Conservation (phyloP, 108 stramenopile genomes). For the Skeletonema tropicum region DNA sequence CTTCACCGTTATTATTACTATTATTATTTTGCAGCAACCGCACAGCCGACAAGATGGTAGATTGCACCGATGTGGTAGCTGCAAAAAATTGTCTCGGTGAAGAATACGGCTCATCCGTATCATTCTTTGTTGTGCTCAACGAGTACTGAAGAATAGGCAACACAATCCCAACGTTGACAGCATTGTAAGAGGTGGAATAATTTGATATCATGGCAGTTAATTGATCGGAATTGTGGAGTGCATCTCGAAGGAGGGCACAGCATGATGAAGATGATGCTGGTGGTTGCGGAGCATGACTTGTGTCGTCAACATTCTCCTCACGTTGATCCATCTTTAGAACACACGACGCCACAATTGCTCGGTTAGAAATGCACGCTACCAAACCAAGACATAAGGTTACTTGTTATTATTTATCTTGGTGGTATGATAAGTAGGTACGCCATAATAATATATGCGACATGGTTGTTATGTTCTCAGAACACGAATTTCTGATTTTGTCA, state of each 20-base stretch:
- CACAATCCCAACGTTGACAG: slow-evolving; percentile 81
- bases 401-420: too few species aligned
- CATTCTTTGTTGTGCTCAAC: not conserved
- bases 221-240: slow-evolving; percentile 49
- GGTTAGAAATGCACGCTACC: too few species aligned
- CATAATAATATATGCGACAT: too few species aligned
- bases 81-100: slow-evolving; percentile 16
- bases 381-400: too few species aligned
- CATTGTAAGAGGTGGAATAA: slow-evolving; percentile 90
- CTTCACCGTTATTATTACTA: not conserved
- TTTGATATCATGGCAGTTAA: slow-evolving; percentile 85
- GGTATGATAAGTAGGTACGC: too few species aligned
- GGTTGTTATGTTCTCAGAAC: too few species aligned
- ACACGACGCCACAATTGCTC: too few species aligned
- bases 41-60: not conserved
- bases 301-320: slow-evolving; percentile 2
- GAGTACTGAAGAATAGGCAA: slow-evolving; percentile 69
- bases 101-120: slow-evolving; percentile 24
- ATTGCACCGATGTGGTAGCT: not conserved
- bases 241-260: slow-evolving; percentile 17
- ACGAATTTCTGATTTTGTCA: too few species aligned
- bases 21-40: not conserved
- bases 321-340: not conserved
- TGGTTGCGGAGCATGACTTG: not conserved
- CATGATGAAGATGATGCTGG: not conserved